A percentile compares a stretch with the other conserved stretches of the same genome.
phyloP scores from a whole-genome alignment of 2,329 filamentous ascomycete species.

The Verticillium zaregamsianum region DNA sequence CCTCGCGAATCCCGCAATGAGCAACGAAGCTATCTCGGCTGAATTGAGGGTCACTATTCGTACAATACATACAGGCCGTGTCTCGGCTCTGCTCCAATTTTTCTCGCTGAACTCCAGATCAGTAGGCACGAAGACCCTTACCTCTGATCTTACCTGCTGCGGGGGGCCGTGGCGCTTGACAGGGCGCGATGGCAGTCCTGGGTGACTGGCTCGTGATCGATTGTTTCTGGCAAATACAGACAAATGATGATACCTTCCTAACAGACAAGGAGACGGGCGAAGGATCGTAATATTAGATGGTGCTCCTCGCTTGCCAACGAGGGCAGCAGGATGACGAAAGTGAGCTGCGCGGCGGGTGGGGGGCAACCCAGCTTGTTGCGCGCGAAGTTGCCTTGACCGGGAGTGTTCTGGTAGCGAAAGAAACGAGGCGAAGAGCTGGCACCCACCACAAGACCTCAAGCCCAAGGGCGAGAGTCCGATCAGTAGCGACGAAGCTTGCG shows the following conservation, averaged over 20 bases:
- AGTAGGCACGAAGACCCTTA: constrained; percentile 41
- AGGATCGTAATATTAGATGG: neutral
- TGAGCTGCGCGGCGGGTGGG: neutral
- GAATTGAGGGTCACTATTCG: neutral
- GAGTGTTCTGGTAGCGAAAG: constrained; percentile 8
- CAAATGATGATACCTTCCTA: constrained; percentile 3
- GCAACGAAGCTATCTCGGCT: neutral
- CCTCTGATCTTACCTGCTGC: constrained; percentile 51
- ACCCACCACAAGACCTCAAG: constrained; percentile 38
- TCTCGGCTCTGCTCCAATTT: constrained; percentile 2
- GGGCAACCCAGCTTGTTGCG: neutral
- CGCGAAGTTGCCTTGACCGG: neutral
- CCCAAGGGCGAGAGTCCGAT: constrained; percentile 24
- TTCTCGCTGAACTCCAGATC: constrained; percentile 19
- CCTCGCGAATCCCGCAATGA: neutral
- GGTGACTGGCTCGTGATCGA: neutral
- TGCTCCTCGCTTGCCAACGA: neutral
- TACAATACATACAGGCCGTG: neutral
- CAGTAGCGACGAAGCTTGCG: constrained; percentile 63
- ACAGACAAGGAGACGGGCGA: neutral
- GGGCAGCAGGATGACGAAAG: neutral
- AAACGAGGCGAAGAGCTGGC: constrained; percentile 5
- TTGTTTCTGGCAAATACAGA: neutral
- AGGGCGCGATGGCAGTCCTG: neutral
- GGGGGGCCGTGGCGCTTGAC: neutral